Evolutionary conservation across 169 alveolate genomes (phyloP).

Genomic region (Plasmodium vivax): DNA sequence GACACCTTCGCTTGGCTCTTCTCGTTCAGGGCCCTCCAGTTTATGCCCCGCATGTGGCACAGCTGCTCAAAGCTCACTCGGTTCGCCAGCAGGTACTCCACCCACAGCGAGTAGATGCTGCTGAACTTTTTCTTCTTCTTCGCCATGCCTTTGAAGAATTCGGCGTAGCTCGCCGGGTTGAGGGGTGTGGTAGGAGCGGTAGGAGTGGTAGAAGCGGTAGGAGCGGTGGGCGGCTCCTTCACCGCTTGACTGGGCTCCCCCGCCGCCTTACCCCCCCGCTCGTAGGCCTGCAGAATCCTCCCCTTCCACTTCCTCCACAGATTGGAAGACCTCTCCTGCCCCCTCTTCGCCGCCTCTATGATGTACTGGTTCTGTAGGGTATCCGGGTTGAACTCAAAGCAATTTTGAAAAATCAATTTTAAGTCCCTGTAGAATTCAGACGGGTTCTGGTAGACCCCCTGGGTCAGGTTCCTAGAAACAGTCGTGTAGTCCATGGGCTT

Average conservation of each 20-base stretch:
- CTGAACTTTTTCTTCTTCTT: conserved; percentile 56
- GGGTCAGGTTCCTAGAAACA: conserved; percentile 10
- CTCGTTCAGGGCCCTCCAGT: conserved; percentile 7
- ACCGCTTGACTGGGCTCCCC: neutral
- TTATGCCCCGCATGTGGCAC: conserved; percentile 15
- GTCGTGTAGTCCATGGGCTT: conserved; percentile 64
- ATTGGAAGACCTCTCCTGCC: conserved; percentile 13
- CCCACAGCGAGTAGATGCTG: conserved; percentile 21
- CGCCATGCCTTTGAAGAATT: conserved; percentile 21
- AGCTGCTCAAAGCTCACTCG: neutral
- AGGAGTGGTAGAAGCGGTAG: neutral
- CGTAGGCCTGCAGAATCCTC: neutral
- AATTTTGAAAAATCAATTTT: conserved; percentile 43
- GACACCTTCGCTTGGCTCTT: neutral
- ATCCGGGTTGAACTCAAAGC: conserved; percentile 55
- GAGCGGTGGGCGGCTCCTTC: neutral
- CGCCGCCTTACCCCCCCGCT: neutral
- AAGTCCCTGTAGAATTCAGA: conserved; percentile 14
- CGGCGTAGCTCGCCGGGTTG: neutral
- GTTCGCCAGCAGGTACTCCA: conserved; percentile 12
- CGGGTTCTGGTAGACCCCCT: conserved; percentile 26
- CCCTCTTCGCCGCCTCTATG: conserved; percentile 40
- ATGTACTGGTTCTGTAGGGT: conserved; percentile 29
- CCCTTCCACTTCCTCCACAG: conserved; percentile 45
- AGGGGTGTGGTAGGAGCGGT: neutral